phyloP scores from a whole-genome alignment of 441 rosid genomes.

The Capsella rubella region DNA sequence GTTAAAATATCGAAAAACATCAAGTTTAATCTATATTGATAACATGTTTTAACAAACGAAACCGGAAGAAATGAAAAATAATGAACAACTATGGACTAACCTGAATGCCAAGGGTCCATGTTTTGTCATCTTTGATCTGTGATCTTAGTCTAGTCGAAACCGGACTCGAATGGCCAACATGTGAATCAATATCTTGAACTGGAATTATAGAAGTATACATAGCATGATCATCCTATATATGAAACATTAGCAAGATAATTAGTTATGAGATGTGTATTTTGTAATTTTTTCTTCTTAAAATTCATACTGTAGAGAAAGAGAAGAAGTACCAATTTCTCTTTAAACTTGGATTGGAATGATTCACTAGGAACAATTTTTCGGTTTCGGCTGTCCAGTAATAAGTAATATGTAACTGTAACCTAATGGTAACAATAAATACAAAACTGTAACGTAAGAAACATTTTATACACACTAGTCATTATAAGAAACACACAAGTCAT shows the following conservation, averaged over 20 bases:
- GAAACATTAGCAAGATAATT: not conserved
- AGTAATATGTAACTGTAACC: slow-evolving; percentile 89
- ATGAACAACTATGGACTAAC: slow-evolving; percentile 47
- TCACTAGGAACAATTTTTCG: slow-evolving; percentile 68
- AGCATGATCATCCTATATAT: slow-evolving; percentile 49
- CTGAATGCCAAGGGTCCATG: slow-evolving; percentile 95
- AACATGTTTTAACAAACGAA: not conserved
- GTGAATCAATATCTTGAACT: slow-evolving; percentile 55
- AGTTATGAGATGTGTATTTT: too few relatives aligned
- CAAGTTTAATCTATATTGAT: not conserved
- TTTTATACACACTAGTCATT: not conserved
- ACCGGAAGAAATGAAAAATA: not conserved
- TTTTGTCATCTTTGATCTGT: slow-evolving; percentile 61
- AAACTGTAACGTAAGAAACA: slow-evolving; percentile 1
- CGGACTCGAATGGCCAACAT: slow-evolving; percentile 54
- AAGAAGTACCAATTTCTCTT: slow-evolving; percentile 65
- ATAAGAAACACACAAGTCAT: slow-evolving; percentile 9
- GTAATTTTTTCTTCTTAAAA: too few relatives aligned
- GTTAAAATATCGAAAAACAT: slow-evolving; percentile 30
- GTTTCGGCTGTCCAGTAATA: slow-evolving; percentile 67
- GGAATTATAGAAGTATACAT: slow-evolving; percentile 57
- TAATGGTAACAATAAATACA: slow-evolving; percentile 43
- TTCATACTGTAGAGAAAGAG: not conserved
- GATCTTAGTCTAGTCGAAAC: slow-evolving; percentile 54
- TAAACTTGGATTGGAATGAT: slow-evolving; percentile 76